Evolutionary conservation across 257 asterid species (phyloP).

Genomic region (Petunia secreta): DNA sequence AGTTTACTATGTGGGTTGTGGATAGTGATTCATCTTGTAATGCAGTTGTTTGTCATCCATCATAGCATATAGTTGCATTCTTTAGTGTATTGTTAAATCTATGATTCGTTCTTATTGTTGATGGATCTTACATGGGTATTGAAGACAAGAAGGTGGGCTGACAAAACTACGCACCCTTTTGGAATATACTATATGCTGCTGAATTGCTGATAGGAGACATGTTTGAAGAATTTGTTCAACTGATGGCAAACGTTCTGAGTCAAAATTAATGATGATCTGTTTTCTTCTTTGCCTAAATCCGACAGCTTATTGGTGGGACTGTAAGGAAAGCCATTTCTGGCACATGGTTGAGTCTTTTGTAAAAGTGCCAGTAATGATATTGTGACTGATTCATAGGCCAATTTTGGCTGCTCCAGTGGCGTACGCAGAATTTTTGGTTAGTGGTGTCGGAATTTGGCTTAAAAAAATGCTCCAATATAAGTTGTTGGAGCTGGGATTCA

Average conservation of each 20-base stretch:
- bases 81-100: background rate
- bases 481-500: too few species aligned
- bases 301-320: background rate
- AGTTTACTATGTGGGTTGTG: slow-evolving; percentile 58
- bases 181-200: background rate
- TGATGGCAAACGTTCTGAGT: background rate
- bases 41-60: slow-evolving; percentile 71
- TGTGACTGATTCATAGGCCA: background rate
- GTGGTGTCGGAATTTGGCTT: too few species aligned
- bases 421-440: too few species aligned
- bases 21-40: slow-evolving; percentile 77
- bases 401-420: slow-evolving; percentile 1
- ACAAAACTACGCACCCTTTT: background rate
- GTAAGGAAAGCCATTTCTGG: background rate
- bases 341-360: background rate
- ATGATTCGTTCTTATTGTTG: background rate
- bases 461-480: too few species aligned
- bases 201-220: background rate
- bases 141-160: background rate
- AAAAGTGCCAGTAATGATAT: background rate
- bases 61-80: slow-evolving; percentile 37
- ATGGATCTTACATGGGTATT: background rate
- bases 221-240: background rate
- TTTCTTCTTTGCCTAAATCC: background rate
- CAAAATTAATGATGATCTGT: background rate